Percentiles rank a stretch among this genome's conserved stretches.
phyloP scores from a whole-genome alignment of 2,329 filamentous ascomycete genomes.

The Aspergillus nomiae region DNA sequence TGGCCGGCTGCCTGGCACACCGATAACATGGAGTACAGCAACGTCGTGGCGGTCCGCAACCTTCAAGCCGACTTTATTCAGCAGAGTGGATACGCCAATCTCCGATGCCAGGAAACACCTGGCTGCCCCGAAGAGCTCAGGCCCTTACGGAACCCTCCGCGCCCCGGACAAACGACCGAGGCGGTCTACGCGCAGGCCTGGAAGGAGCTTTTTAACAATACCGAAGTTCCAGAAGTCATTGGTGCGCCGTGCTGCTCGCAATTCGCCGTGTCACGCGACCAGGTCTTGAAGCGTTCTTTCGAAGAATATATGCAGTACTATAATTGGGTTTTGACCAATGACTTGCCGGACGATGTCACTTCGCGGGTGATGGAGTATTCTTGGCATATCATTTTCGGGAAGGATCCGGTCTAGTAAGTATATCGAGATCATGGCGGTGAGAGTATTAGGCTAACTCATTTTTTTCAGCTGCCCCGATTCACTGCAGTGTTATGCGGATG shows the following conservation, averaged over 20 bases:
- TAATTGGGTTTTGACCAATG: slow-evolving; percentile 51
- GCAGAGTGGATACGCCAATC: slow-evolving; percentile 58
- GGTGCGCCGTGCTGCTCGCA: slow-evolving; percentile 65
- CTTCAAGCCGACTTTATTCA: slow-evolving; percentile 54
- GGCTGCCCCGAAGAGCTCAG: slow-evolving; percentile 39
- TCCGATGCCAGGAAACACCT: slow-evolving; percentile 52
- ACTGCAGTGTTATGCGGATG: slow-evolving; percentile 63
- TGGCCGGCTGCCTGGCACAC: slow-evolving; percentile 56
- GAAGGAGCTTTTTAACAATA: slow-evolving; percentile 44
- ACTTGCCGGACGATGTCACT: slow-evolving; percentile 48
- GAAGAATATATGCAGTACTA: slow-evolving; percentile 50
- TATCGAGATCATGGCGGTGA: background rate
- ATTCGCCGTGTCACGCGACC: slow-evolving; percentile 60
- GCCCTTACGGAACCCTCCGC: slow-evolving; percentile 29
- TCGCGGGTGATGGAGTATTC: slow-evolving; percentile 57
- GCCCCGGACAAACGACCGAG: slow-evolving; percentile 27
- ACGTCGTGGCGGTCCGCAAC: slow-evolving; percentile 52
- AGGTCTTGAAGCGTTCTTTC: slow-evolving; percentile 44
- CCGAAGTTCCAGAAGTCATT: slow-evolving; percentile 51
- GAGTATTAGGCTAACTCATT: slow-evolving; percentile 3
- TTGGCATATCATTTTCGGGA: slow-evolving; percentile 54
- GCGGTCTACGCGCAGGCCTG: slow-evolving; percentile 35
- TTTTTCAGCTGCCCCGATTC: slow-evolving; percentile 58
- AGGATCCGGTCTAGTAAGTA: slow-evolving; percentile 23
- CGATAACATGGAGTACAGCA: slow-evolving; percentile 58